These are phyloP conservation scores for Lippia alba DNA, from an alignment of 305 asterid species.

Conservation along the genomic window DNA sequence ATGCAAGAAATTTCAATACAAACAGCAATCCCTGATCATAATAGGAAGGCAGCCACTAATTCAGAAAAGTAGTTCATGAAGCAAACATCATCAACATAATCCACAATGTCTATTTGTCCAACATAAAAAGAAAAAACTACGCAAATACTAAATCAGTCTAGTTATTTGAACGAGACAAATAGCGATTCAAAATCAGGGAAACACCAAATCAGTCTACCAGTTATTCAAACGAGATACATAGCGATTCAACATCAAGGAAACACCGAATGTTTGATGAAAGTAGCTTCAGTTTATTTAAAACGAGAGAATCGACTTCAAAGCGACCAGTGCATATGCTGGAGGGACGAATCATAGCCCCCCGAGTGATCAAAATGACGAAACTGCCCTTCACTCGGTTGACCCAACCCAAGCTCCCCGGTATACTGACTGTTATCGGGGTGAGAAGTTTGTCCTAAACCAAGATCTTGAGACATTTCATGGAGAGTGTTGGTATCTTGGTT, in stretches of 20 bases:
- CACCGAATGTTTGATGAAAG: slow-evolving; percentile 3
- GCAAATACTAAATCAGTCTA: not conserved
- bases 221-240: slow-evolving; percentile 1
- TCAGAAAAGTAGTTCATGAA: no score
- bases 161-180: not conserved
- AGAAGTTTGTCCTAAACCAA: slow-evolving; percentile 58
- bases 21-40: not conserved
- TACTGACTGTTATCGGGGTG: slow-evolving; percentile 45
- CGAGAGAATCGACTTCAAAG: slow-evolving; percentile 42
- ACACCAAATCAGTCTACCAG: not conserved
- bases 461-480: slow-evolving; percentile 58
- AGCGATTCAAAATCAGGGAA: not conserved
- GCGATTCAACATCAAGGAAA: not conserved
- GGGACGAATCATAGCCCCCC: slow-evolving; percentile 65
- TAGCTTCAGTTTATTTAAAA: not conserved
- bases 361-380: slow-evolving; percentile 60
- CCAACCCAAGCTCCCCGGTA: slow-evolving; percentile 61
- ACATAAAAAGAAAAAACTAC: not conserved
- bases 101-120: slow-evolving; percentile 3
- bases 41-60: no score
- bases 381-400: slow-evolving; percentile 55
- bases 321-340: slow-evolving; percentile 71
- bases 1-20: slow-evolving; percentile 13
- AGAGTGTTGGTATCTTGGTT: slow-evolving; percentile 42
- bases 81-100: not conserved